phyloP scores from a whole-genome alignment of 306 rosid species.

The Aeschynomene evenia region DNA sequence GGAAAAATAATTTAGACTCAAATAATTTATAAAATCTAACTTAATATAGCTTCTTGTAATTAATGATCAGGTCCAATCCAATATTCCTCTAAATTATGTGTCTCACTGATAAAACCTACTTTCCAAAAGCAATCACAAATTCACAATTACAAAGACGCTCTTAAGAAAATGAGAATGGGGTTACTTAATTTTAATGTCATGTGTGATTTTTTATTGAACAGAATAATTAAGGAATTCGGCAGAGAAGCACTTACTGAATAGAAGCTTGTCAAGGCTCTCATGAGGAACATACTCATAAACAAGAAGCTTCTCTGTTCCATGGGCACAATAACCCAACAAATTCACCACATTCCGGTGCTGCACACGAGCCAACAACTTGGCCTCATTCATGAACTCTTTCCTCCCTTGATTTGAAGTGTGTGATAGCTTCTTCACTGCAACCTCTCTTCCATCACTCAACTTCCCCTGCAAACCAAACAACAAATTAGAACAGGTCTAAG shows the following conservation, averaged over 20 bases:
- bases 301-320: slow-evolving; percentile 76
- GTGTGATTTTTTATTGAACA: slow-evolving; percentile 1
- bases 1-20: background rate
- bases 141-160: background rate
- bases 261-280: slow-evolving; percentile 93
- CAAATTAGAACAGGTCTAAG: background rate
- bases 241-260: slow-evolving; percentile 71
- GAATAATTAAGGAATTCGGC: background rate
- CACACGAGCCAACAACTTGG: slow-evolving; percentile 85
- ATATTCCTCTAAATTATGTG: background rate
- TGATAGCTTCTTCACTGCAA: slow-evolving; percentile 89
- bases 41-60: background rate
- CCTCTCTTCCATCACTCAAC: slow-evolving; percentile 79
- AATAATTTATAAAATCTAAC: background rate
- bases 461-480: slow-evolving; percentile 53
- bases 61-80: background rate
- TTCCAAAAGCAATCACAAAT: background rate
- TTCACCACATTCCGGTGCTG: slow-evolving; percentile 93
- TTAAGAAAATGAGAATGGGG: background rate
- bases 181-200: background rate
- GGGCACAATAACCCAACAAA: slow-evolving; percentile 80
- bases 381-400: slow-evolving; percentile 84
- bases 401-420: slow-evolving; percentile 81
- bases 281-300: slow-evolving; percentile 82
- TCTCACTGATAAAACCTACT: background rate